Base-by-base conservation (phyloP, 192 early-diverging fungal species). In the Coemansia sp. region DNA sequence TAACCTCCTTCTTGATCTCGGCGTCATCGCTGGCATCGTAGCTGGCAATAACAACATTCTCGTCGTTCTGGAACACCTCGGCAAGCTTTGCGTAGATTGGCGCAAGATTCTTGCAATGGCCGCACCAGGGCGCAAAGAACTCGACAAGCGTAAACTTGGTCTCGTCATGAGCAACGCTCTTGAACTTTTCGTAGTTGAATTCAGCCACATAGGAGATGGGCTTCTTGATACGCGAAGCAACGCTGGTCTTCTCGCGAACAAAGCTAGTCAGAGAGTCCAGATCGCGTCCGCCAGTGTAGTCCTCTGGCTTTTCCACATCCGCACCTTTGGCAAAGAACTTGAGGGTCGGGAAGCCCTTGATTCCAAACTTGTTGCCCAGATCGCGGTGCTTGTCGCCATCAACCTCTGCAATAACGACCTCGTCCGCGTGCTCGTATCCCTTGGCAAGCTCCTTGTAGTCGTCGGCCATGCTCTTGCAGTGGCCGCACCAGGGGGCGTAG, bases 101-200 rank as follows among this genome's bases (percentile, higher is more conserved):
- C 40, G 94, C 94, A 84, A 85, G 71, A 14, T 51, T 83, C 81
- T 92, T 91, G 85, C 89, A 95, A 78, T 95, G 93, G 10, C 93
- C 94, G 73, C 92, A 96, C 92, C 93, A 96, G 19, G 90, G 90
- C 17, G 95, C 96, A 81, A 90, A 96, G 77, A 97, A 98, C 78
- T 94, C 92, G 40, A 97, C 96, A 67, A 99, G 76, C 9, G 89
- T 89, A 76, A 87, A 90, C 69, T 90, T 92, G 67, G 84, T 70
- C 45, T 89, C 77, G 63, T 91, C 86, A 46, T 92, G 69, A 14
- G 90, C 93, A 48, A 90, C 84, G 22, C 84, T 71, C 60, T 95
- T 89, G 83, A 99, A 99, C 55, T 85, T 87, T 39, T 77, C 79
- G 62, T 86, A 84, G 61, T 89, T 87, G 45, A 99, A 87, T 25